Evolutionary conservation across 2,329 filamentous ascomycete genomes (phyloP), one percentile per base, ranked within the genome.

Genomic region (Leptographium procerum): DNA sequence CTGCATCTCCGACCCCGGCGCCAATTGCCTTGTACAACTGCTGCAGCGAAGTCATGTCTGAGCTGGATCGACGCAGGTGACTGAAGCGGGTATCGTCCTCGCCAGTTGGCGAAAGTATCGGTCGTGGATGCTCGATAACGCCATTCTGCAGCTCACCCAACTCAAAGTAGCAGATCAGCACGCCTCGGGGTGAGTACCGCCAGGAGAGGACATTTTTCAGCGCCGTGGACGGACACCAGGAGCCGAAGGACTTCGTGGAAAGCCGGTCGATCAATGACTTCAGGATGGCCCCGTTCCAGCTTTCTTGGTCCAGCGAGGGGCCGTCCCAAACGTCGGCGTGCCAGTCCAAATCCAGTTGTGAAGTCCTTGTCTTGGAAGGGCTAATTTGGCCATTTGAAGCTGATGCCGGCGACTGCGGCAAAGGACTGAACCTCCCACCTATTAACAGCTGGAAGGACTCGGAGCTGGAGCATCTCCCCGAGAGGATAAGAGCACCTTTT

Each of bases 121-220:
- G 14, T 26, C n/a, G 13, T 4, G 31, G 4, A 10, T 11, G n/a
- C 7, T n/a, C 52, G 3, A 24, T 13, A 13, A 19, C 24, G 14
- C 4, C 10, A 31, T 11, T 31, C 19, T 26, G 47, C n/a, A 55
- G 9, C 6, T 59, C 59, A 11, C 40, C 40, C 4, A 61, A n/a
- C 33, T 62, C 58, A 26, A 61, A 52, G n/a, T 60, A 59, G 34
- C 56, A 58, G 24, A 61, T 55, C 8, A 61, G 16, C 7, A 56
- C 61, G 2, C 59, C 61, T 0, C 33, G 28, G 1, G 29, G 28
- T 0, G 59, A 55, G 8, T 57, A 56, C 1, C 26, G 29, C 61
- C 61, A 62, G 0, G 59, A 61, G 45, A 59, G 5, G 7, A 62
- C 61, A 16, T 61, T 60, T 29, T 50, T 22, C 8, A 61, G 33